Base-by-base conservation (phyloP, 805 yeast genomes). In the Grigorovia transvaalensis region DNA sequence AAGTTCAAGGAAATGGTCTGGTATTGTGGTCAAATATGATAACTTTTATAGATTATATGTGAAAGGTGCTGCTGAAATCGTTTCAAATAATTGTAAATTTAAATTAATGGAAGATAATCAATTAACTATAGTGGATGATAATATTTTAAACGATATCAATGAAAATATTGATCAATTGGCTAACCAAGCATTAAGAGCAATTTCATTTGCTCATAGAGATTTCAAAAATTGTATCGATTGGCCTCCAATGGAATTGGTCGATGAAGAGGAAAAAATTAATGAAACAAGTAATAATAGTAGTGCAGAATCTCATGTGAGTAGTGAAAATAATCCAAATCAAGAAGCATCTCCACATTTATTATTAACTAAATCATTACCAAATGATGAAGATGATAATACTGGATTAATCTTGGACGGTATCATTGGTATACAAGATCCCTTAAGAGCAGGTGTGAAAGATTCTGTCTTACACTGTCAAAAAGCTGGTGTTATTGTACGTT, bases 11-110 rank as follows among this genome's bases (percentile, higher is more conserved):
- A 93, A 93, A 71, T 93, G 96, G 91, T 88, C 95, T 61, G 96
- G 93, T 45, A 69, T 88, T 19, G 82, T 89, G 6, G 75, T 84
- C 49, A 74, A 75, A 50, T 67, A 71, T 13, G 74, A 74, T 9
- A 44, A 56, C 4, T 29, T 46, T 13, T 84, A 68, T 65, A 76
- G 93, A 52, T 71, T 88, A 50, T 83, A 78, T 56, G 72, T 87
- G 53, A 93, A 93, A 71, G 99, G 99, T 56, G 99, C 99, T 1
- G 90, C 97, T 1, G 99, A 93, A 69, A 78, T 93, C 54, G 77
- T 93, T 13, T 75, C 85, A 56, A 73, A 75, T 20, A 72, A 77
- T 59, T 85, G 95, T 64, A 69, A 78, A 2, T 73, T 61, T 52
- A 67, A 66, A 53, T 57, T 60, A 13, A 57, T 63, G 20, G 23